Conservation (phyloP, 257 asterid genomes). For the Euphrasia confusa region DNA sequence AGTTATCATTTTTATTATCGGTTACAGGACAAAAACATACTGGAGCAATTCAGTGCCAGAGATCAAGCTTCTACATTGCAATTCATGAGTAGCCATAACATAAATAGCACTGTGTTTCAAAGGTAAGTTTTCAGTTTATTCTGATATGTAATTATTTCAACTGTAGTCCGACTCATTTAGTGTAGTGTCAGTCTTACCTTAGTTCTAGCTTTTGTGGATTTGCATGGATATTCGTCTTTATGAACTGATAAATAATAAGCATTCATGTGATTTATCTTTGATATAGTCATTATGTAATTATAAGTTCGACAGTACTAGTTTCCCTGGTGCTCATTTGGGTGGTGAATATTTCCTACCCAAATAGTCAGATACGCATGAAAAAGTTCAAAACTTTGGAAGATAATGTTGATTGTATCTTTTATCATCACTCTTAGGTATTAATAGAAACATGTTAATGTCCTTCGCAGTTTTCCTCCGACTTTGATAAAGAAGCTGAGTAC, state of each 20-base stretch:
- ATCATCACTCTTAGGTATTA: constrained; percentile 4
- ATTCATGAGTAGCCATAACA: constrained; percentile 41
- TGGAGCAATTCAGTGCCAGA: constrained; percentile 67
- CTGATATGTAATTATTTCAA: constrained; percentile 16
- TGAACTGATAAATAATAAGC: not conserved
- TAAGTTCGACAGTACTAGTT: constrained; percentile 16
- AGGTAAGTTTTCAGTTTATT: constrained; percentile 43
- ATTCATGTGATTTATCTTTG: constrained; percentile 14
- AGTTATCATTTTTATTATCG: constrained; percentile 17
- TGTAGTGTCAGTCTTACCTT: not conserved
- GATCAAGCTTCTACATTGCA: constrained; percentile 81
- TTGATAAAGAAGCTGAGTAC: constrained; percentile 66
- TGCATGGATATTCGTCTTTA: not conserved
- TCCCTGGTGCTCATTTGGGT: not conserved
- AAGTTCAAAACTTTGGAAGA: not conserved
- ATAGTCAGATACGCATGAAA: not conserved
- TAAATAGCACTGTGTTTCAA: constrained; percentile 66
- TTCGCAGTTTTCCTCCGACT: constrained; percentile 74
- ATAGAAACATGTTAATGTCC: constrained; percentile 17
- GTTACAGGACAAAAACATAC: constrained; percentile 60
- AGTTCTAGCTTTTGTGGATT: constrained; percentile 10
- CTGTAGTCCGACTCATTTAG: not conserved
- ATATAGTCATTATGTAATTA: constrained; percentile 4
- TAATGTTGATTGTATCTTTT: constrained; percentile 1
- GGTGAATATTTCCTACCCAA: constrained; percentile 7